Base-by-base conservation (phyloP, 148 eudicot species). In the Dysphania ambrosioides region DNA sequence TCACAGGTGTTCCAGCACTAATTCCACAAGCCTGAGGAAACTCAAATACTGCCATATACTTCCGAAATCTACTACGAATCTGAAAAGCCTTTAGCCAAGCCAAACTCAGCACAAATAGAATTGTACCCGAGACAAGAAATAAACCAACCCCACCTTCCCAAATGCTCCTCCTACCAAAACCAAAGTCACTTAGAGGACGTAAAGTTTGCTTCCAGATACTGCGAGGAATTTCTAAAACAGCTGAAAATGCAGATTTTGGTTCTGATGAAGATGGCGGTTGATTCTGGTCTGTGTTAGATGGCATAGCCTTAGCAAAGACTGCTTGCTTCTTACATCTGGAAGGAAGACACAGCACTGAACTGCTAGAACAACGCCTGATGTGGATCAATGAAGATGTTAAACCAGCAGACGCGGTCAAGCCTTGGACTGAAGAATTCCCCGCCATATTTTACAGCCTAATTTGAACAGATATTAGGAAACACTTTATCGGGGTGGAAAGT, bases 111-210 rank as follows among this genome's bases (percentile, higher is more conserved):
- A 88, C 97, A 70, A 94, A 83, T 16, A 94, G 86, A 49, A 94
- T 77, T 29, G 93, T 79, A 59, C 96, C 89, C 0, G 98, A 94
- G 47, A 90, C 93, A 58, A 91, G 83, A 81, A 94, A 94, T 75
- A 94, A 71, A 59, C 97, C 98, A 74, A 91, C 97, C 27, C 98
- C 97, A 77, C 97, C 98, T 82, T 91, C 97, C 98, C 98, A 94
- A 62, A 94, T 90, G 82, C 97, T 91, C 80, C 87, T 88, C 79
- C 84, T 83, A 70, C 97, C 97, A 68, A 88, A 94, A 23, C 98
- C 98, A 75, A 91, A 91, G 76, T 89, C 97, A 66, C 88, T 82
- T 74, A 94, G 66, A 18, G 98, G 97, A 29, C 85, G 87, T 70
- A 90, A 31, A 8, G 97, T 85, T 66, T 83, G 86, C 80, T 76